Evolutionary conservation across 176 grass and related monocot species (phyloP).

Genomic region (Bromus sterilis): DNA sequence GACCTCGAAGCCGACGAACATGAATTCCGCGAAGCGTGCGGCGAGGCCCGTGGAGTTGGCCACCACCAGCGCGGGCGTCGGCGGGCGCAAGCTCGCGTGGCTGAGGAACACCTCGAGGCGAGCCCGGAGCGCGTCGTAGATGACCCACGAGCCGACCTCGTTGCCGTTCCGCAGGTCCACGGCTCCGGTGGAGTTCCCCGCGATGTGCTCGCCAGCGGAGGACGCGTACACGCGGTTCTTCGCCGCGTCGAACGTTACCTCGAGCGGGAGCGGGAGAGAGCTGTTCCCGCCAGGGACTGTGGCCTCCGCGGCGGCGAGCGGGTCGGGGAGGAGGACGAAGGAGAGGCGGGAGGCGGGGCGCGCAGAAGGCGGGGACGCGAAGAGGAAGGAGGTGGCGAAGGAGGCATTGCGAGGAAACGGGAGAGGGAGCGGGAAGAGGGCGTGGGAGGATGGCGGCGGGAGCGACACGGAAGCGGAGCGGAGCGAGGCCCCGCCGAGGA

Average conservation of each 20-base stretch:
- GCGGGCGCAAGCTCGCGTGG: conserved; percentile 21
- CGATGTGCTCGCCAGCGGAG: background rate
- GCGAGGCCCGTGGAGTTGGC: background rate
- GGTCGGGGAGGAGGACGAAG: conserved; percentile 35
- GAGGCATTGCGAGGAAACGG: conserved; percentile 6
- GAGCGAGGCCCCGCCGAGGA: conserved; percentile 25
- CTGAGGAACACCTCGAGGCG: conserved; percentile 33
- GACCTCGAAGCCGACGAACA: conserved; percentile 47
- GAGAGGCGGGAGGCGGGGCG: conserved; percentile 10
- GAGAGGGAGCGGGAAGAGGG: conserved; percentile 21
- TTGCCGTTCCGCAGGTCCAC: conserved; percentile 25
- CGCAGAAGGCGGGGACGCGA: conserved; percentile 1
- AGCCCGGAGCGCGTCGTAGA: conserved; percentile 5
- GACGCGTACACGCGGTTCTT: background rate
- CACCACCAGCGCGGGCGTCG: conserved; percentile 1
- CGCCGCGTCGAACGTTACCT: conserved; percentile 18
- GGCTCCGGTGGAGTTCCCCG: conserved; percentile 9
- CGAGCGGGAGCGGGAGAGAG: conserved; percentile 19
- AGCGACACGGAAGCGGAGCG: background rate
- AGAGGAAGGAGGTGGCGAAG: conserved; percentile 36
- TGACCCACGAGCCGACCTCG: conserved; percentile 29
- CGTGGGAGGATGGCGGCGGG: conserved; percentile 25
- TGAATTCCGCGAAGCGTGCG: conserved; percentile 29
- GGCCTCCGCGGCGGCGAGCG: background rate
- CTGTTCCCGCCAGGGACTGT: background rate